phyloP scores from a whole-genome alignment of 768 basidiomycete genomes.

The Paxillus ammoniavirescens region DNA sequence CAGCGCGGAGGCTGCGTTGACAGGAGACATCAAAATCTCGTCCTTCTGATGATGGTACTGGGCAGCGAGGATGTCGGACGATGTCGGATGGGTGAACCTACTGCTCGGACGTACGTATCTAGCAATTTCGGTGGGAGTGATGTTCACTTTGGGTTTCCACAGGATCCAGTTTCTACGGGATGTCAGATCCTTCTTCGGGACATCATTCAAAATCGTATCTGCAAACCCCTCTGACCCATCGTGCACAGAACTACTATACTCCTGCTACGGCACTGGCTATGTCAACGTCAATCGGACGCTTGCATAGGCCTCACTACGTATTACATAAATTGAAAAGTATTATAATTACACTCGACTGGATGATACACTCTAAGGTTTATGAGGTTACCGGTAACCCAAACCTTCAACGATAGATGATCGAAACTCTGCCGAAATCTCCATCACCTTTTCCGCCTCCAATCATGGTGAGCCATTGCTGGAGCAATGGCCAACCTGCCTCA shows the following conservation, averaged over 20 bases:
- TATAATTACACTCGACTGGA: not conserved
- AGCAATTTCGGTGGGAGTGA: not conserved
- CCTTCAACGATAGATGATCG: conserved; percentile 73
- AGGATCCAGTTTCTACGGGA: conserved; percentile 94
- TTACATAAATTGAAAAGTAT: not conserved
- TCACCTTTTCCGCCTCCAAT: conserved; percentile 62
- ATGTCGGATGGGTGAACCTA: conserved; percentile 83
- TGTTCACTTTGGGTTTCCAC: conserved; percentile 8
- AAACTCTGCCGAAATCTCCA: conserved; percentile 69
- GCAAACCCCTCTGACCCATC: conserved; percentile 51
- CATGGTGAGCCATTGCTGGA: conserved; percentile 68
- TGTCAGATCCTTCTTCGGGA: conserved; percentile 78
- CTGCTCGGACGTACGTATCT: conserved; percentile 69
- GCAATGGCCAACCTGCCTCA: conserved; percentile 77
- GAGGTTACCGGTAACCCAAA: not conserved
- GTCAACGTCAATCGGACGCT: conserved; percentile 82
- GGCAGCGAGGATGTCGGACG: conserved; percentile 96
- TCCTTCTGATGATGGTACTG: conserved; percentile 89
- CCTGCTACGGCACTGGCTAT: conserved; percentile 92
- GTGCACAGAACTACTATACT: conserved; percentile 68
- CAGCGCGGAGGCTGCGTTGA: conserved; percentile 87
- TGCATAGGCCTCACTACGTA: conserved; percentile 39
- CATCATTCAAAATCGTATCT: conserved; percentile 86
- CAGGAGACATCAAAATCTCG: conserved; percentile 80
- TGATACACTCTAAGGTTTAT: not conserved